Base-by-base conservation (phyloP, 225 moss, liverwort and hornwort genomes). In the Antitrichia curtipendula region DNA sequence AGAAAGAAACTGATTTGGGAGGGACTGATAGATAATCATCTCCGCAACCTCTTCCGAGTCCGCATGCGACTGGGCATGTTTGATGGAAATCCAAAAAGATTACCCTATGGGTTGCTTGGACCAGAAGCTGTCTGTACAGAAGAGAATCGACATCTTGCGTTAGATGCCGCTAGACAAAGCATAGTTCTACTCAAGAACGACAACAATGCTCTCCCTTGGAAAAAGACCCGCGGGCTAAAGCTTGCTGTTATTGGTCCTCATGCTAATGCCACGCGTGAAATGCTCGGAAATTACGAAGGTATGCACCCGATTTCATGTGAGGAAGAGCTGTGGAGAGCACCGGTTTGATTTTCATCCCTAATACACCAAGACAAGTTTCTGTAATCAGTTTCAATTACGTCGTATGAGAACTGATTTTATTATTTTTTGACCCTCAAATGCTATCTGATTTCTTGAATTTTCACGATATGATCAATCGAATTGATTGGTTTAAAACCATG, bases 201-300 rank as follows among this genome's bases (percentile, higher is more conserved):
- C 62, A 59, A 91, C 12, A 82, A 85, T 19, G 78, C 73, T 43
- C 95, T 97, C 18, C 97, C 95, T 16, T 89, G 93, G 71, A 94
- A 92, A 45, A 63, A 49, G 45, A 71, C 58, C 5, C 72, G 53
- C 5, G 83, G 90, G 14, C 65, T 75, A 20, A 93, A 81, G 65
- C 78, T 97, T 16, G 97, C 93, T 23, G 86, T 97, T 13, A 93
- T 96, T 31, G 95, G 97, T 57, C 96, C 95, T 41, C 95, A 97
- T 88, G 97, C 93, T 21, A 89, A 95, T 68, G 96, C 95, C 45
- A 81, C 82, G 17, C 75, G 80, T 12, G 88, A 87, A 85, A 95
- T 97, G 96, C 87, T 95, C 25, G 95, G 96, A 12, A 91, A 92
- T 62, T 95, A 95, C 69, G 87, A 95, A 94, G 96, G 95, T 95